A percentile compares a stretch with the other conserved stretches of the same genome.
Evolutionary conservation across 257 asterid genomes (phyloP).

Genomic region (Ophiorrhiza pumila): DNA sequence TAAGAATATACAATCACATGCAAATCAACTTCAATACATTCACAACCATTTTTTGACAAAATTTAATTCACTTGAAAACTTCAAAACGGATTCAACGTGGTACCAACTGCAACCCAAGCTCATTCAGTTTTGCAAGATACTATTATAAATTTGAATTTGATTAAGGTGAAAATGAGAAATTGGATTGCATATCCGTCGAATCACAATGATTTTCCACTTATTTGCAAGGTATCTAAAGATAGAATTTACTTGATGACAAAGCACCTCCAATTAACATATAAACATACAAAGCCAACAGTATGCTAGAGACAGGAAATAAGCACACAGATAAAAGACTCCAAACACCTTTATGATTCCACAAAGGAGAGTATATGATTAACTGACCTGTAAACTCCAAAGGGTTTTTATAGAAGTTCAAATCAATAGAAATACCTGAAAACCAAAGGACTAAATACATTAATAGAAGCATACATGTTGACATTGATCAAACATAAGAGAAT

Average conservation of each 20-base stretch:
- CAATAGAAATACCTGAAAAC: slow-evolving; percentile 89
- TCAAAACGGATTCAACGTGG: background rate
- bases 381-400: slow-evolving; percentile 98
- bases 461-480: background rate
- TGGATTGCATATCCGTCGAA: background rate
- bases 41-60: background rate
- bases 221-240: background rate
- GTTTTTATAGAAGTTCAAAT: slow-evolving; percentile 95
- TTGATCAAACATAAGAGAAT: background rate
- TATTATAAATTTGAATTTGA: background rate
- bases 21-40: background rate
- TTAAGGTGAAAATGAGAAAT: background rate
- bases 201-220: background rate
- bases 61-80: background rate
- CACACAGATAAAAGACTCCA: background rate
- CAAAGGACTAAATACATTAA: too few relatives aligned
- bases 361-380: slow-evolving; percentile 20
- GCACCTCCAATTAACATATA: background rate
- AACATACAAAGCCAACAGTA: background rate
- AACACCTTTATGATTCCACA: background rate
- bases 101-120: too few relatives aligned
- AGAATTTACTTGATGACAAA: background rate
- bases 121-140: background rate
- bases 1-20: background rate
- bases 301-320: background rate